These are phyloP conservation scores for Hypoxylon fuscum DNA, from an alignment of 495 filamentous ascomycete genomes.

Conservation along the genomic window DNA sequence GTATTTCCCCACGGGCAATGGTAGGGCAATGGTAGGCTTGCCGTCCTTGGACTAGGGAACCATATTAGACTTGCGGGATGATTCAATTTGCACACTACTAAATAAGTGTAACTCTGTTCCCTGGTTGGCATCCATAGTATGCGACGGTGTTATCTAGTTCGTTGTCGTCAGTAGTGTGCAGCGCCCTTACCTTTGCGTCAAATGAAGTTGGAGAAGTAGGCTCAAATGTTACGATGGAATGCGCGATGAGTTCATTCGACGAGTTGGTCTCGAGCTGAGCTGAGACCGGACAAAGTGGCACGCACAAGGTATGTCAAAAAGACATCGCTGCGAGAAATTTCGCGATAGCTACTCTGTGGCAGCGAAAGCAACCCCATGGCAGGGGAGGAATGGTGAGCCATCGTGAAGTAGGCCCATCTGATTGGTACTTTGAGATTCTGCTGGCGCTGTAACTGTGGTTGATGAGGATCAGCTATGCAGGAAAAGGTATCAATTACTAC, in stretches of 20 bases:
- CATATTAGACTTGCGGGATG: slow-evolving; percentile 11
- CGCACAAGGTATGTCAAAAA: slow-evolving; percentile 22
- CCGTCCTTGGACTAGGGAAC: slow-evolving; percentile 16
- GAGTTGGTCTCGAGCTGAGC: slow-evolving; percentile 18
- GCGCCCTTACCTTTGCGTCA: background rate
- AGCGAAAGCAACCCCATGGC: slow-evolving; percentile 15
- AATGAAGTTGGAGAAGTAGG: background rate
- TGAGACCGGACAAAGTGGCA: slow-evolving; percentile 5
- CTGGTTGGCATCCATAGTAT: background rate
- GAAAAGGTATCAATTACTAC: slow-evolving; percentile 32
- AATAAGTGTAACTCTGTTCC: background rate
- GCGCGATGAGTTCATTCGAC: slow-evolving; percentile 22
- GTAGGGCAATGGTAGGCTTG: slow-evolving; percentile 19
- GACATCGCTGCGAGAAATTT: slow-evolving; percentile 26
- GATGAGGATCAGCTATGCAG: slow-evolving; percentile 38
- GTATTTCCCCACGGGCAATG: slow-evolving; percentile 24
- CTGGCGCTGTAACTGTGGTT: slow-evolving; percentile 14
- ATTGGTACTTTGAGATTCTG: slow-evolving; percentile 13
- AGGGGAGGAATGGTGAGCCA: slow-evolving; percentile 19
- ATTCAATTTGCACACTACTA: slow-evolving; percentile 9
- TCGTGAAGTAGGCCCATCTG: slow-evolving; percentile 9
- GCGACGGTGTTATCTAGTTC: background rate
- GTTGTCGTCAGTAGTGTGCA: background rate
- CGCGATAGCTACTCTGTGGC: slow-evolving; percentile 29
- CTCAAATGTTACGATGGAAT: slow-evolving; percentile 8